Evolutionary conservation across 306 rosid genomes (phyloP), one percentile per base, ranked within the genome.

Genomic region (Herpetospermum pedunculosum): DNA sequence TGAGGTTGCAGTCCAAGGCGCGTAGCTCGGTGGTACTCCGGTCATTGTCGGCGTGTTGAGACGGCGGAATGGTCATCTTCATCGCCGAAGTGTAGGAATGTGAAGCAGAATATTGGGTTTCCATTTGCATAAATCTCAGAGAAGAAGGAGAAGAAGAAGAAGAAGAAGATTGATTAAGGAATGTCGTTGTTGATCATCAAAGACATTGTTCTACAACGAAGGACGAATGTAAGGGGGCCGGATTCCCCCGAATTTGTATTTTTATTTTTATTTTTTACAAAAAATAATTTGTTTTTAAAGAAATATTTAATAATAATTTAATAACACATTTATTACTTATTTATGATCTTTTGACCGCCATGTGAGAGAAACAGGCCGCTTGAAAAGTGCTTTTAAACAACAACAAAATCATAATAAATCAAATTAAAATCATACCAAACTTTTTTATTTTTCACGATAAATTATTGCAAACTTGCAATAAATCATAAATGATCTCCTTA

Each of bases 1-100:
- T 81, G 76, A 94, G 96, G 84, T 94, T 94, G 74, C 99, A 94
- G 81, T 91, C 97, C 21, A 91, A 83, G 3, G 97, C 91, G 48
- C 90, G 92, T 32, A 92, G 80, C 80, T 90, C 96, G 30, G 83
- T 43, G 53, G 87, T 80, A 72, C 84, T 84, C 60, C 85, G 92
- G 76, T 89, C 90, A 52, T 81, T 84, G 77, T 89, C 96, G 74
- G 89, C 84, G 81, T 80, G 91, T 65, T 84, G 95, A 25, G 96
- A 77, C 50, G 89, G 83, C 34, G 80, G 89, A 55, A 83, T 75
- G 62, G 88, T 54, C 88, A 86, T 92, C 78, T 92, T 89, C 79
- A 82, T 49, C 68, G 76, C 84, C 29, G 87, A 88, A n/a, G 83
- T 80, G 74, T 84, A 86, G 0, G 90, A 77, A 47, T 83, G 80